Base-by-base conservation (phyloP, 2,329 filamentous ascomycete genomes). In the Xylaria sp. region DNA sequence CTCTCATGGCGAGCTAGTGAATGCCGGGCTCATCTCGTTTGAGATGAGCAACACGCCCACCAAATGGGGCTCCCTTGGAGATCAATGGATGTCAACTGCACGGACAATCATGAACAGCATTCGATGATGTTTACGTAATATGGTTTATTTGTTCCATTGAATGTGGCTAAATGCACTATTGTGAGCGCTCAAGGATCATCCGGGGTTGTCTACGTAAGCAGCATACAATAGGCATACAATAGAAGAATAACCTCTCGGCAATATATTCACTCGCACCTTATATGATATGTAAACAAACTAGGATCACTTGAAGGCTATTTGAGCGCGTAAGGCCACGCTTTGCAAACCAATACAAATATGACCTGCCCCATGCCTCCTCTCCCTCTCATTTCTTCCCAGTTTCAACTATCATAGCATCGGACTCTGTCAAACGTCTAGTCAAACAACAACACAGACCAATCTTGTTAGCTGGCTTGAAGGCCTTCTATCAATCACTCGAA, bases 41-140 rank as follows among this genome's bases (percentile, higher is more conserved):
- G 80, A 83, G 60, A 84, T 85, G 83, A 81, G 79, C 45, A 75
- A 78, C 2, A 74, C 65, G 34, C 80, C 80, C 9, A 81, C 76
- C 5, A 18, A 30, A 2, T 76, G 74, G 75, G 73, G 62, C 34
- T 56, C 53, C 4, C 30, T 34, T 34, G 59, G 55, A 1, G 23
- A 15, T 20, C 9, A 12, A 39, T 66, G 48, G 30, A 30, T 50
- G 7, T 18, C 18, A 9, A 50, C 5, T 18, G 7, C 18, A 43
- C 6, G 4, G 43, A 1, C 15, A 41, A 15, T 41, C 4, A 15
- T 41, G 1, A 46, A 23, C 13, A 23, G 9, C 23, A 46, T 12
- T 46, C 12, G 23, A 46, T 46, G 10, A 20, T 46, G 43, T 20
- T 20, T 46, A 13, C 10, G 41, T 52, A 32, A n/a, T 7, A 10